Evolutionary conservation across 768 basidiomycete genomes (phyloP).

Genomic region (Strobilomyces dryophilus): DNA sequence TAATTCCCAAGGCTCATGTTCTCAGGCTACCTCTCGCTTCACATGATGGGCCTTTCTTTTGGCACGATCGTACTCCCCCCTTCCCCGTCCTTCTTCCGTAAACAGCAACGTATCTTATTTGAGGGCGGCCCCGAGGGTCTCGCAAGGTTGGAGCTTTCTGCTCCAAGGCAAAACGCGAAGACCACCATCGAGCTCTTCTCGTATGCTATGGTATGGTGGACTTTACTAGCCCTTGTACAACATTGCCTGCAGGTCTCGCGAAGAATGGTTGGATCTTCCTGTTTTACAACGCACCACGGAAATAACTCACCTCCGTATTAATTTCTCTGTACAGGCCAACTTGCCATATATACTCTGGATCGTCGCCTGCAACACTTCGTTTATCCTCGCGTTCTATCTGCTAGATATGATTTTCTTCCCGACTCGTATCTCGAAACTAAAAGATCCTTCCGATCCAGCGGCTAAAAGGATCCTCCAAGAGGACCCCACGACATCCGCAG

Average conservation of each 20-base stretch:
- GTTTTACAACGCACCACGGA: background rate
- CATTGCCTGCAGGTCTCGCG: slow-evolving; percentile 49
- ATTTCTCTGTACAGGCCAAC: slow-evolving; percentile 62
- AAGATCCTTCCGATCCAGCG: slow-evolving; percentile 20
- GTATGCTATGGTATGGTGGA: slow-evolving; percentile 81
- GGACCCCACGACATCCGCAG: slow-evolving; percentile 17
- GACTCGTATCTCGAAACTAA: slow-evolving; percentile 31
- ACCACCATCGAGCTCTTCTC: slow-evolving; percentile 72
- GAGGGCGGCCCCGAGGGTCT: slow-evolving; percentile 6
- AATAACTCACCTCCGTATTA: background rate
- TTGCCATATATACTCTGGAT: slow-evolving; percentile 87
- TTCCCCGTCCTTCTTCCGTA: slow-evolving; percentile 66
- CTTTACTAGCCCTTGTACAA: slow-evolving; percentile 38
- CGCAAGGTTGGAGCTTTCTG: slow-evolving; percentile 13
- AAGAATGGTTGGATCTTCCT: slow-evolving; percentile 46
- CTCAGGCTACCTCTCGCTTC: slow-evolving; percentile 85
- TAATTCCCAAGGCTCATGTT: slow-evolving; percentile 1
- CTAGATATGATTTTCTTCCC: slow-evolving; percentile 72
- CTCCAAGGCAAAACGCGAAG: slow-evolving; percentile 63
- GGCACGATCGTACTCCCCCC: slow-evolving; percentile 82
- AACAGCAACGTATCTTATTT: slow-evolving; percentile 34
- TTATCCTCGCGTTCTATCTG: slow-evolving; percentile 75
- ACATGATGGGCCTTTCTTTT: slow-evolving; percentile 76
- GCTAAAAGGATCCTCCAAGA: slow-evolving; percentile 24
- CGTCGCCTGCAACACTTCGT: slow-evolving; percentile 81